Evolutionary conservation across 106 monocot species (phyloP), one percentile per base, ranked within the genome.

Genomic region (Allium fistulosum): DNA sequence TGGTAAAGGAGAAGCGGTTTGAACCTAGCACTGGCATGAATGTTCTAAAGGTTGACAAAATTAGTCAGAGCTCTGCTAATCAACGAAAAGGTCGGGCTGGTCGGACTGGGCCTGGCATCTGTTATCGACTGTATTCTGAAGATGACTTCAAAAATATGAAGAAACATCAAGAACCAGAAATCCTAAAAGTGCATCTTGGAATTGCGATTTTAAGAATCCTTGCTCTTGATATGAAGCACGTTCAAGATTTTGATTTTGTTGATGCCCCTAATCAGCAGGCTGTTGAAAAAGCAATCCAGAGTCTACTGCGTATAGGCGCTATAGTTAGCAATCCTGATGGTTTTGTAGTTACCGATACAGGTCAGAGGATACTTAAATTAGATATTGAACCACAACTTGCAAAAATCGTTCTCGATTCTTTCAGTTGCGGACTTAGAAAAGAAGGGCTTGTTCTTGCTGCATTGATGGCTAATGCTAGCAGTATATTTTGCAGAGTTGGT

Each of bases 31-130:
- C 64, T 69, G 92, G 90, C 52, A 92, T 99, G 93, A 99, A 85
- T 70, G 74, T 93, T 51, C 87, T 99, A 9, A 84, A 74, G 73
- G 92, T 99, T 49, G 65, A 81, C 60, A 68, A 76, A 68, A 83
- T 84, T 28, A 93, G 88, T 69, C 87, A 87, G 81, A 90, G 93
- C 70, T 99, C 99, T 75, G 99, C 99, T 16, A 82, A 80, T 75
- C 99, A 99, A 68, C 82, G 99, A 62, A 77, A 92, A 70, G 99
- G 99, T 13, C 79, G 99, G 49, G 99, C 99, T 11, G 99, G 99
- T 62, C 72, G 99, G 50, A 93, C 90, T 18, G 81, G 72, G 53
- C 67, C 90, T 12, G 99, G 99, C 8, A 92, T 85, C 67, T 99
- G 93, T 73, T 99, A 81, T 69, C 86, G 99, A 76, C 73, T 99